These are phyloP conservation scores for Schwanniomyces vanrijiae DNA, from an alignment of 805 yeast genomes.

Conservation along the genomic window DNA sequence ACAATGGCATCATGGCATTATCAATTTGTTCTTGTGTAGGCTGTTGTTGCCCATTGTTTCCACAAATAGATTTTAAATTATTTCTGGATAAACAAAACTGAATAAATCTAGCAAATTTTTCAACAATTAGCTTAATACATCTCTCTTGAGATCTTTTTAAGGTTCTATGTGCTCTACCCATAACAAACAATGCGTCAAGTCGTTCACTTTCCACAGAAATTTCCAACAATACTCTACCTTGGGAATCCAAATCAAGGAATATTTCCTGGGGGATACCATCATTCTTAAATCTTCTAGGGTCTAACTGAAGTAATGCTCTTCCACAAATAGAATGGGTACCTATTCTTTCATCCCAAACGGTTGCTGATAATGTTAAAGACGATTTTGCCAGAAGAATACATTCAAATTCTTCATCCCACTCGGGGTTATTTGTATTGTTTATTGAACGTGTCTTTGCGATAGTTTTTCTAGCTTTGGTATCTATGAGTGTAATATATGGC, in stretches of 20 bases:
- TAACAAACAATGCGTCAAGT: constrained; percentile 75
- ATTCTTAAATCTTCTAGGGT: constrained; percentile 61
- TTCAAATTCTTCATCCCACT: constrained; percentile 89
- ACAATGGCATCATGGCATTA: constrained; percentile 70
- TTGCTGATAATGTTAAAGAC: constrained; percentile 50
- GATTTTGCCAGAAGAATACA: constrained; percentile 38
- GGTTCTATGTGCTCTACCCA: constrained; percentile 73
- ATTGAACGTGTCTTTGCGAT: constrained; percentile 71
- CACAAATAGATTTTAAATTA: constrained; percentile 58
- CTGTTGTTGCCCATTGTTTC: constrained; percentile 41
- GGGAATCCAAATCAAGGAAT: constrained; percentile 59
- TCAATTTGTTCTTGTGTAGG: constrained; percentile 52
- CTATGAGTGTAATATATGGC: constrained; percentile 64
- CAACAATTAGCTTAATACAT: constrained; percentile 67
- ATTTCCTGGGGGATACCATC: constrained; percentile 68
- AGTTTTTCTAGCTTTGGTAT: constrained; percentile 51
- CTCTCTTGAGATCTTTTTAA: constrained; percentile 65
- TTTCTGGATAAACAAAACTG: constrained; percentile 55
- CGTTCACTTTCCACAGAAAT: constrained; percentile 78
- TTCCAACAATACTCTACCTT: constrained; percentile 66
- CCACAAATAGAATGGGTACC: constrained; percentile 67
- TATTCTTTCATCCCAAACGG: constrained; percentile 68
- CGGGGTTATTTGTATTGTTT: constrained; percentile 63
- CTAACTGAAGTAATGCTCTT: constrained; percentile 56
- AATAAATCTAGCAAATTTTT: constrained; percentile 67